Evolutionary conservation across 306 rosid genomes (phyloP).

Genomic region (peach (Prunus persica)): DNA sequence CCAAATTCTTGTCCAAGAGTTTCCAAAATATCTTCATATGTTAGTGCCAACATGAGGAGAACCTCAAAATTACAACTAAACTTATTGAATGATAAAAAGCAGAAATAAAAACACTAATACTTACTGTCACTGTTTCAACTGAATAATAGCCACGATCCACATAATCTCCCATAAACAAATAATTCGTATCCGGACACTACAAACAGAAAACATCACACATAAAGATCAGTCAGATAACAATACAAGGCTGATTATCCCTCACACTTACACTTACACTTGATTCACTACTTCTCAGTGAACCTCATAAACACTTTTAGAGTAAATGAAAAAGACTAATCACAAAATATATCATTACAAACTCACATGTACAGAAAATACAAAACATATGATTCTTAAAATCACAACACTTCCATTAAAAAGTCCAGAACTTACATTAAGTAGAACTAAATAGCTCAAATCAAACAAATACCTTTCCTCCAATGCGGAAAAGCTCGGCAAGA

Average conservation of each 20-base stretch:
- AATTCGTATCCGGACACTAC: constrained; percentile 98
- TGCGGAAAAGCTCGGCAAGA: constrained; percentile 96
- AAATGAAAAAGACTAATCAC: not conserved
- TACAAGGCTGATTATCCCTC: not conserved
- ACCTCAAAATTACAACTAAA: not conserved
- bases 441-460: constrained; percentile 14
- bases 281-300: not conserved
- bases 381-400: not conserved
- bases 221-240: not conserved
- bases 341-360: not conserved
- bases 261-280: not conserved
- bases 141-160: constrained; percentile 98
- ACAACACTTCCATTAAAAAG: not conserved
- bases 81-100: not conserved
- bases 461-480: constrained; percentile 87
- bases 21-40: not conserved
- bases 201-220: constrained; percentile 15
- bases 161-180: constrained; percentile 97
- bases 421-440: not conserved
- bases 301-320: not conserved
- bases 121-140: constrained; percentile 91
- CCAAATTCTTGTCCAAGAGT: not conserved
- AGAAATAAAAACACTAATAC: constrained; percentile 21
- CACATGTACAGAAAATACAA: not conserved
- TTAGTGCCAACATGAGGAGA: not conserved